These are phyloP conservation scores for Pittosporum tobira DNA, from an alignment of 129 eudicot genomes.

Conservation along the genomic window DNA sequence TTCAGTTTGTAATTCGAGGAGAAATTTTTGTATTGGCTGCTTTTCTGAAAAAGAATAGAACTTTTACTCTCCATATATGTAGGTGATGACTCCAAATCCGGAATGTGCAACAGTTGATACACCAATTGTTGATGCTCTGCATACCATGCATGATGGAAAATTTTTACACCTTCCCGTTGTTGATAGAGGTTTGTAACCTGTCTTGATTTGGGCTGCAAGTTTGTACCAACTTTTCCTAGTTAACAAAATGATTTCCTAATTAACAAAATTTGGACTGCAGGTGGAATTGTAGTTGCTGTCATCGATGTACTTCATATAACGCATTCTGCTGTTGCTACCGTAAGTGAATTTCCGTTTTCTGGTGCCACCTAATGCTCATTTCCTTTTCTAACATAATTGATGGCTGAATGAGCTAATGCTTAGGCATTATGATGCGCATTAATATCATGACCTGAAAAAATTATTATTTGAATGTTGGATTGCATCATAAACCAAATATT, in stretches of 20 bases:
- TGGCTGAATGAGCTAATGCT: too few relatives aligned
- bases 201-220: background rate
- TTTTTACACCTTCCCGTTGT: conserved; percentile 92
- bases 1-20: background rate
- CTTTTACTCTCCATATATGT: conserved; percentile 10
- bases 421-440: too few relatives aligned
- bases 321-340: conserved; percentile 90
- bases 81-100: conserved; percentile 99
- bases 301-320: conserved; percentile 92
- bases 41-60: background rate
- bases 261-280: conserved; percentile 44
- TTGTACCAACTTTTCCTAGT: background rate
- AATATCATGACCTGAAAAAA: too few relatives aligned
- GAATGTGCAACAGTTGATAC: conserved; percentile 94
- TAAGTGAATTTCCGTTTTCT: conserved; percentile 31
- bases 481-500: too few relatives aligned
- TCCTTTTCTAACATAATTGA: background rate
- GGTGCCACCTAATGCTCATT: conserved; percentile 10
- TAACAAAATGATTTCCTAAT: background rate
- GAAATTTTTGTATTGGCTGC: background rate
- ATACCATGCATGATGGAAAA: conserved; percentile 96
- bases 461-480: too few relatives aligned
- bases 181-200: conserved; percentile 52
- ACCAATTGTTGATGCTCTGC: conserved; percentile 92
- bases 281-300: conserved; percentile 78